phyloP scores from a whole-genome alignment of 371 early-diverging fungal genomes.

The Mucor sp. region DNA sequence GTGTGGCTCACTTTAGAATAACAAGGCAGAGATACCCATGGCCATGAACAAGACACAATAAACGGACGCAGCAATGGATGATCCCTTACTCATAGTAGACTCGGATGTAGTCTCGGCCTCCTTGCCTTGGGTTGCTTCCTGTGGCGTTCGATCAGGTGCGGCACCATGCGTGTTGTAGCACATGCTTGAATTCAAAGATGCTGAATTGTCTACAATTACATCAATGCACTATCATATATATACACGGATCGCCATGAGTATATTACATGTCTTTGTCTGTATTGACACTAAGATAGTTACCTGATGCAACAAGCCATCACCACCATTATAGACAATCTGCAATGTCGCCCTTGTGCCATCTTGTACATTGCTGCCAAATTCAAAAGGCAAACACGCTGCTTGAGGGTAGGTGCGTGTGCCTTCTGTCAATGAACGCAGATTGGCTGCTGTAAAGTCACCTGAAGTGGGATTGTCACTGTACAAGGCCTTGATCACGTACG shows the following conservation, averaged over 20 bases:
- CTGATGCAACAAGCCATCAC: conserved; percentile 61
- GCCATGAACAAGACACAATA: not conserved
- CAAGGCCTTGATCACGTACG: conserved; percentile 44
- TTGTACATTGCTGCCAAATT: conserved; percentile 35
- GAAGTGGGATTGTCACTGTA: conserved; percentile 45
- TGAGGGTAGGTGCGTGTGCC: conserved; percentile 43
- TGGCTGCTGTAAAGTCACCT: conserved; percentile 23
- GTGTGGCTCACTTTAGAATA: not conserved
- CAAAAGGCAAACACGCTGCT: conserved; percentile 44
- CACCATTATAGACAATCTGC: conserved; percentile 57
- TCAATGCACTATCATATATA: conserved; percentile 60
- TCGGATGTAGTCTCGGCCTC: not conserved
- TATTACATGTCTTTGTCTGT: not conserved
- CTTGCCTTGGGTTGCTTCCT: not conserved
- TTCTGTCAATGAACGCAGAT: conserved; percentile 16
- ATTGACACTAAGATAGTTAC: conserved; percentile 9
- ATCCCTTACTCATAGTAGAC: conserved; percentile 1
- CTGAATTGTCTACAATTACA: conserved; percentile 42
- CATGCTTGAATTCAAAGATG: conserved; percentile 38
- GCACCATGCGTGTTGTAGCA: conserved; percentile 42
- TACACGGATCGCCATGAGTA: not conserved
- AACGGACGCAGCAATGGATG: conserved; percentile 2
- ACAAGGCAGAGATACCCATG: not conserved
- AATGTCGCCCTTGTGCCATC: conserved; percentile 56
- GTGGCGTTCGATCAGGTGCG: not conserved